Conservation (phyloP, 306 rosid species). For the Prunus salicina region DNA sequence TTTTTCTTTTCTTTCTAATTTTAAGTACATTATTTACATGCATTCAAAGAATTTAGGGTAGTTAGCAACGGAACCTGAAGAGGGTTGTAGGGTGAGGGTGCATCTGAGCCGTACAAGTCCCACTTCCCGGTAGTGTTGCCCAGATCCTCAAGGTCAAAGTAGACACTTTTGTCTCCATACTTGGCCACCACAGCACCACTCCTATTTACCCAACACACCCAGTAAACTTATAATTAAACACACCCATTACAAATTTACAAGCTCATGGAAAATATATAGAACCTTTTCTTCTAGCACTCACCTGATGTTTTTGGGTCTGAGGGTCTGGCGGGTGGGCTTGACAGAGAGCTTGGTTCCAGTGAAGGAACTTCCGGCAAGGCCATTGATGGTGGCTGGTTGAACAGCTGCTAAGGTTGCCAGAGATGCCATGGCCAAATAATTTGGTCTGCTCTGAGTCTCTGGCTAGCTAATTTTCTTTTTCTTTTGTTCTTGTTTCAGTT, state of each 20-base stretch:
- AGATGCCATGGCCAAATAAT: slow-evolving; percentile 56
- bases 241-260: neutral
- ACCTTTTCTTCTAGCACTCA: neutral
- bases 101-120: slow-evolving; percentile 98
- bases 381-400: slow-evolving; percentile 61
- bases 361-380: slow-evolving; percentile 81
- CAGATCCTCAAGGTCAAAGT: slow-evolving; percentile 88
- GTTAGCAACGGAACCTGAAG: slow-evolving; percentile 61
- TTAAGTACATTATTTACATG: neutral
- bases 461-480: neutral
- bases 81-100: slow-evolving; percentile 90
- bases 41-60: neutral
- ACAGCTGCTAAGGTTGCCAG: slow-evolving; percentile 69
- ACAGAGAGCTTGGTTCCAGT: slow-evolving; percentile 63
- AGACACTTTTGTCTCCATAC: slow-evolving; percentile 94
- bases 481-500: neutral
- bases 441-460: neutral
- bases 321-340: slow-evolving; percentile 62
- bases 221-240: neutral
- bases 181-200: slow-evolving; percentile 80
- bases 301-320: slow-evolving; percentile 57
- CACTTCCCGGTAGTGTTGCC: slow-evolving; percentile 98
- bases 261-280: no score
- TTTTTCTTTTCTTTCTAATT: neutral
- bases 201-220: slow-evolving; percentile 28